A percentile compares a stretch with the other conserved stretches of the same genome.
phyloP scores from a whole-genome alignment of 352 stramenopile genomes.

The Phytophthora vignae region DNA sequence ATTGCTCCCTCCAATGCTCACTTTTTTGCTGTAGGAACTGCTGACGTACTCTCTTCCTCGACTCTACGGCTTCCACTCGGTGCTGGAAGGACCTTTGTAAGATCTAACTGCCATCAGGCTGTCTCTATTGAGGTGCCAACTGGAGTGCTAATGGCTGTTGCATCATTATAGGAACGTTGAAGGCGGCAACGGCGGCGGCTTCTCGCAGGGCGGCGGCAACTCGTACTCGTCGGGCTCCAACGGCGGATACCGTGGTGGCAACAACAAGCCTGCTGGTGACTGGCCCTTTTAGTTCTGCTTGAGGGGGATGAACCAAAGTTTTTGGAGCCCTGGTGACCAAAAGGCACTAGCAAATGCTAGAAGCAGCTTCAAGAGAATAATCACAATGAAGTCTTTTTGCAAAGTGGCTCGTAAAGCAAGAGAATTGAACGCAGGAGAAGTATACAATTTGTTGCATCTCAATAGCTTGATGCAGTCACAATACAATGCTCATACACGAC shows the following conservation, averaged over 20 bases:
- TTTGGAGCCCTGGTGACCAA: constrained; percentile 6
- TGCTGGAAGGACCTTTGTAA: constrained; percentile 77
- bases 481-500: no score
- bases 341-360: background rate
- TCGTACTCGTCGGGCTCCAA: constrained; percentile 43
- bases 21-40: constrained; percentile 52
- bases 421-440: background rate
- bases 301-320: constrained; percentile 5
- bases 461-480: background rate
- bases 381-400: background rate
- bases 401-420: background rate
- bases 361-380: background rate
- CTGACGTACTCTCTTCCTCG: constrained; percentile 81
- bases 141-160: background rate
- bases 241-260: constrained; percentile 41
- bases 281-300: constrained; percentile 70
- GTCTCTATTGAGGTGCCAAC: no score
- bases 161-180: constrained; percentile 55
- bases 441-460: background rate
- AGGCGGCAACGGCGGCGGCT: constrained; percentile 33
- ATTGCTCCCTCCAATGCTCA: background rate
- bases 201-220: constrained; percentile 35
- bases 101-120: constrained; percentile 9
- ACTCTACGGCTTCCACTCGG: constrained; percentile 79
- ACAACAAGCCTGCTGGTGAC: constrained; percentile 62